A percentile compares a stretch with the other conserved stretches of the same genome.
These are phyloP conservation scores for Uromyces viciae-fabae DNA, from an alignment of 1,284 basidiomycete species.

Conservation along the genomic window DNA sequence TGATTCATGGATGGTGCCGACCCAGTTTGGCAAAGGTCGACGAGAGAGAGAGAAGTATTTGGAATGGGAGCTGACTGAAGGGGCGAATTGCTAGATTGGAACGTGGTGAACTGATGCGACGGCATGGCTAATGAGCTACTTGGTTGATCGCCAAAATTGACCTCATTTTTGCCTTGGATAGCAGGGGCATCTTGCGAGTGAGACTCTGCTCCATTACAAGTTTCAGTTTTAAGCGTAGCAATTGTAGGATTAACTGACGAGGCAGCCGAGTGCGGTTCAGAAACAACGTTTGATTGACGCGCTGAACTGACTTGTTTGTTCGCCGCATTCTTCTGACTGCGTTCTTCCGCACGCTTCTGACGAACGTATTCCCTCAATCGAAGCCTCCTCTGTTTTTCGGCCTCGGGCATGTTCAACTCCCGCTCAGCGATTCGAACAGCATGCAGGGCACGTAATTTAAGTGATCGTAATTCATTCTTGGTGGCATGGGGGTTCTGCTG, in stretches of 20 bases:
- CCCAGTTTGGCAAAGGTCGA: neutral
- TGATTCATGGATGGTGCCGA: neutral
- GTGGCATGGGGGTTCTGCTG: constrained; percentile 41
- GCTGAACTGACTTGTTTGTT: neutral
- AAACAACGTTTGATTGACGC: neutral
- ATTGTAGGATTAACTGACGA: neutral
- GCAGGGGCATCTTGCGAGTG: neutral
- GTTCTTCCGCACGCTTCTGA: constrained; percentile 24
- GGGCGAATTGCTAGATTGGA: neutral
- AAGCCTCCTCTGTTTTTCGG: constrained; percentile 25
- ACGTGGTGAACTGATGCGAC: neutral
- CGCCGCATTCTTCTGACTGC: neutral
- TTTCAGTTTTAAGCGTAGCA: neutral
- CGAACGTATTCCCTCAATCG: constrained; percentile 36
- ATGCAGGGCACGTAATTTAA: constrained; percentile 40
- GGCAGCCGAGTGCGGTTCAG: neutral
- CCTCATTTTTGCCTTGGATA: neutral
- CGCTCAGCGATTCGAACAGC: constrained; percentile 36
- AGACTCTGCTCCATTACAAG: neutral
- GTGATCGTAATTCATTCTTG: constrained; percentile 30
- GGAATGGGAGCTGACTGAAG: neutral
- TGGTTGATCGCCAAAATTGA: neutral
- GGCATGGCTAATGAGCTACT: no score
- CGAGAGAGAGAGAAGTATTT: neutral
- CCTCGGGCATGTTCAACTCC: constrained; percentile 35